Base-by-base conservation (phyloP, 768 basidiomycete species). In the Mycena galopus region DNA sequence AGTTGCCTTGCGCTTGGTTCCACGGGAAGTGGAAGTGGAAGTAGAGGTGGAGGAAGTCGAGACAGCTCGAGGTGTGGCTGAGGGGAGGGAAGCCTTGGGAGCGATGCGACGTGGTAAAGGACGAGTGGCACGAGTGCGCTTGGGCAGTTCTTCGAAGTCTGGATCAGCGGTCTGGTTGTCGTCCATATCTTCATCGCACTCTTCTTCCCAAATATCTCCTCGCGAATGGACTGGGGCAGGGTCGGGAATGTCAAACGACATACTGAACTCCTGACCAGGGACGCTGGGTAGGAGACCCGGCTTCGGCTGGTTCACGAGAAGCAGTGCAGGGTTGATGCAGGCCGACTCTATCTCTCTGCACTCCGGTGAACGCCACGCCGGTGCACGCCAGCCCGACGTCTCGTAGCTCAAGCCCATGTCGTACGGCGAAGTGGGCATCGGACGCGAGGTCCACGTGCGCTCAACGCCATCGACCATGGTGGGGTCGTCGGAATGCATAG, bases 341-440 rank as follows among this genome's bases (percentile, higher is more conserved):
- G 0, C 25, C 9, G 25, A 12, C 19, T 61, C 67, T 0, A 68
- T 25, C 27, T 27, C 51, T 14, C 2, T 29, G 44, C 23, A 21
- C 7, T 51, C 67, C 12, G 67, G 67, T 33, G 44, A 12, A 17
- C 58, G 58, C 23, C 27, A 68, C 11, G 21, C 59, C 21, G 50
- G 47, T 7, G 35, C 60, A 30, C 33, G 66, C 57, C 57, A 67
- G n/a, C 66, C 66, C 23, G 66, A 53, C 21, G 32, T 25, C 4
- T 50, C 44, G 47, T 61, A 67, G 39, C 57, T 35, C 44, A 67
- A 37, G 19, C 59, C 50, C 67, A 68, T 68, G 8, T 37, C 58
- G 27, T 33, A 55, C 9, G 58, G 67, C 11, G 59, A 19, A 4
- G 67, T 68, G 29, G 67, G 60, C 10, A 32, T 21, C 17, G 67